Evolutionary conservation across 805 yeast species (phyloP), one percentile per base, ranked within the genome.

Genomic region (Metschnikowia noctiluminum): DNA sequence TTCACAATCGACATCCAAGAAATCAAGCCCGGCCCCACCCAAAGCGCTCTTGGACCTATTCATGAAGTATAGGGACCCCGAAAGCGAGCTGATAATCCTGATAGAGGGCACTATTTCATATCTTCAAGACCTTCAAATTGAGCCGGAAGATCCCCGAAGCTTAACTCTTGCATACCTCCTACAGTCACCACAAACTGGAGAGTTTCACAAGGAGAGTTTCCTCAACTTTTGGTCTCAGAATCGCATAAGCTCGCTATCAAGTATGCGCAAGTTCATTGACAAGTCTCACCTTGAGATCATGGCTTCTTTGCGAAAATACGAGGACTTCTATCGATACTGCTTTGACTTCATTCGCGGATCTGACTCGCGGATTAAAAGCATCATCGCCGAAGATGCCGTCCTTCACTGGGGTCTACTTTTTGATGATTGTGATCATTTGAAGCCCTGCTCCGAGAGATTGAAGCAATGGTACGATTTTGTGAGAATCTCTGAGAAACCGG

Each of bases 331-430:
- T 68, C 74, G 75, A 32, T 91, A 80, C 65, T 76, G 95, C 0
- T 92, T 86, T 68, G 75, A 70, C 9, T 86, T 84, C 56, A 73
- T 83, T 21, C 67, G 83, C 42, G 92, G 84, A 40, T 73, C 73
- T 6, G 81, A 82, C 12, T 57, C 60, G 34, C 81, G 80, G 6
- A 49, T 50, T 52, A 80, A 84, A 52, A 69, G 76, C 4, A 60
- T 91, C 35, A 69, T 76, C 8, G 63, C 72, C 3, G 91, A 84
- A 0, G 74, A 80, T 1, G 92, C 96, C 0, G 64, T 76, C 1
- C 87, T 80, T 15, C 87, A 89, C 67, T 92, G 97, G 98, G 66
- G 69, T 34, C 69, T 92, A 32, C 73, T 91, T 36, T 73, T 91
- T 26, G 53, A 54, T 3, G 60, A 43, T 15, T 36, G 49, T 2